Evolutionary conservation across 345 rosid species (phyloP), one percentile per base, ranked within the genome.

Genomic region (Citrus medica): DNA sequence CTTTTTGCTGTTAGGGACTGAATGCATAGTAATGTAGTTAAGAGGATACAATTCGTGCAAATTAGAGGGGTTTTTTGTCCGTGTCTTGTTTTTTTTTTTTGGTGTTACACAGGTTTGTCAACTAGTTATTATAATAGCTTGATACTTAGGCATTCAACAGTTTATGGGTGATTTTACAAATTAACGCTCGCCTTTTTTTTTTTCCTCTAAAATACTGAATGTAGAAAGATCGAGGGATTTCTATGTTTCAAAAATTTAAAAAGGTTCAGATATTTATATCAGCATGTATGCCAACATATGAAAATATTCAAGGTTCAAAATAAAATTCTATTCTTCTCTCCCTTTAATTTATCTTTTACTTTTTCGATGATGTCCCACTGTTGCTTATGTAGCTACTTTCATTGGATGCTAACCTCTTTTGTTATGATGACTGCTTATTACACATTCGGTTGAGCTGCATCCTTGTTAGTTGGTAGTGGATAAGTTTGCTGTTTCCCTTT

Each of bases 401-500:
- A 22, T 22, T 42, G 16, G 38, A 9, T 14, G 53, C 12, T 28
- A 22, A 13, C 59, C 4, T 8, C 4, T 71, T 53, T 55, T 28
- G 40, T 28, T 33, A n/a, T 12, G 22, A 1, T 22, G 30, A 10
- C 9, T 56, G 58, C 59, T 12, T 73, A 14, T 38, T 24, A 14
- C 55, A 62, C 17, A 32, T n/a, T 64, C 1, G 6, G 21, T 21
- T 25, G 71, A 28, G 28, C 13, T 51, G 53, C 30, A n/a, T 65
- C 4, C 61, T 21, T 64, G 12, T 30, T 67, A 55, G 58, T 32
- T 22, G 38, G 65, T 35, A 24, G 6, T 53, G 73, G 64, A 33
- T 67, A 76, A 35, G 14, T 67, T 64, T 79, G 40, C 22, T 33
- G 24, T 12, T 5, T 69, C 62, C 32, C 51, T 81, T 53, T 73